phyloP scores from a whole-genome alignment of 2,329 filamentous ascomycete genomes.

The Pestalotiopsis sp. region DNA sequence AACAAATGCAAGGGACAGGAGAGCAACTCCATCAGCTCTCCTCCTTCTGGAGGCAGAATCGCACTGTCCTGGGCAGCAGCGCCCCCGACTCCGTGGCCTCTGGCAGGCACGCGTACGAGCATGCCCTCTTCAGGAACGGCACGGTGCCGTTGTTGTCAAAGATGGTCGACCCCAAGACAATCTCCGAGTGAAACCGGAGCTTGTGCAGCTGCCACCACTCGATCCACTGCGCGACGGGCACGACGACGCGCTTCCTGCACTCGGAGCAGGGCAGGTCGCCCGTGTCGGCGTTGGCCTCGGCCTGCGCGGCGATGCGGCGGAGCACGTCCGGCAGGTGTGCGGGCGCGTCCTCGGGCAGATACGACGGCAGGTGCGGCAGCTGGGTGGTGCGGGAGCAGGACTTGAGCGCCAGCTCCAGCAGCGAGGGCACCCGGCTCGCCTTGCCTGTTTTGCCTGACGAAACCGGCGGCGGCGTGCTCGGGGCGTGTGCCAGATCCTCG shows the following conservation, averaged over 20 bases:
- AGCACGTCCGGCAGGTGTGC: constrained; percentile 41
- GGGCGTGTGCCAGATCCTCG: constrained; percentile 20
- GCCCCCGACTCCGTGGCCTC: constrained; percentile 14
- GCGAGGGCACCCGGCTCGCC: constrained; percentile 43
- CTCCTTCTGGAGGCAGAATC: background rate
- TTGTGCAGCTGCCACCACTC: constrained; percentile 55
- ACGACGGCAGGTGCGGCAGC: constrained; percentile 40
- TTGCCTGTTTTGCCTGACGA: background rate
- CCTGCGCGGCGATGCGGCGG: constrained; percentile 38
- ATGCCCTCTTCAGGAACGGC: constrained; percentile 30
- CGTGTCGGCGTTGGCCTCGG: constrained; percentile 34
- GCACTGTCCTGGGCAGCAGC: constrained; percentile 15
- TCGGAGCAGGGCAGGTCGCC: constrained; percentile 53
- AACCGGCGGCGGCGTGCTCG: constrained; percentile 16
- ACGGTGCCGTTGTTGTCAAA: constrained; percentile 12
- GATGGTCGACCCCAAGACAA: background rate
- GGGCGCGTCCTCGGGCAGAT: constrained; percentile 41
- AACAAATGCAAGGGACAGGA: background rate
- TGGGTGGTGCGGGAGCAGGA: constrained; percentile 44
- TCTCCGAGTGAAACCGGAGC: background rate
- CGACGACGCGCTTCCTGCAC: constrained; percentile 48
- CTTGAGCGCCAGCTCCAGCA: constrained; percentile 51
- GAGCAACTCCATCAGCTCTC: background rate
- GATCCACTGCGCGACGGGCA: constrained; percentile 59
- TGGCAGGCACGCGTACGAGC: constrained; percentile 51